Base-by-base conservation (phyloP, 306 rosid species). In the Quercus wislizeni region DNA sequence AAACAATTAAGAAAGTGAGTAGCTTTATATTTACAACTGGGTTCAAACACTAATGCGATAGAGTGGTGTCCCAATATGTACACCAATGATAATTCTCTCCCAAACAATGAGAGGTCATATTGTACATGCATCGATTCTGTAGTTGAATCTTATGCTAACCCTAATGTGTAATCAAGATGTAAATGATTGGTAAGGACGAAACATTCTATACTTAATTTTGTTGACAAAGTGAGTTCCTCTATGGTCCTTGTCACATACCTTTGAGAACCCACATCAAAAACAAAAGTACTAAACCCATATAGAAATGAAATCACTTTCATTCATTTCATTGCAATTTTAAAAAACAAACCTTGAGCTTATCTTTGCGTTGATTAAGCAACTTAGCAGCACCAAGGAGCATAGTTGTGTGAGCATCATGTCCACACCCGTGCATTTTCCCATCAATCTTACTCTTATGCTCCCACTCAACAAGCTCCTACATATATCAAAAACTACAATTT, bases 311-410 rank as follows among this genome's bases (percentile, higher is more conserved):
- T 49, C 54, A 49, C 17, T 12, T 7, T 38, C 46, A 38, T 38
- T 38, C 46, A 7, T 27, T 38, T 38, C 46, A 38, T 38, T 38
- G 46, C 46, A 46, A 59, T 30, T 43, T 10, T 28, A 78, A 20
- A 82, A 78, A 20, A 82, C 86, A 23, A 76, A 90, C 97, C 97
- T 87, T 77, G 25, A 90, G 85, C 46, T 86, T 79, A 72, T 86
- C 72, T 80, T 74, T 85, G 25, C 92, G 83, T 71, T 84, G 87
- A 73, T 74, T 72, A 35, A 92, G 93, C 87, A 92, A 80, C 79
- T 87, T 92, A 11, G 97, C 89, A 41, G 97, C 92, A 20, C 94
- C 97, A 71, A 92, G 92, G 8, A 92, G 82, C 94, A 90, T 92
- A 0, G 94, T 88, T 1, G 94, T 82, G 74, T 92, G 97, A 76